These are phyloP conservation scores for Bidens hawaiensis DNA, from an alignment of 140 eudicot genomes.

Conservation along the genomic window DNA sequence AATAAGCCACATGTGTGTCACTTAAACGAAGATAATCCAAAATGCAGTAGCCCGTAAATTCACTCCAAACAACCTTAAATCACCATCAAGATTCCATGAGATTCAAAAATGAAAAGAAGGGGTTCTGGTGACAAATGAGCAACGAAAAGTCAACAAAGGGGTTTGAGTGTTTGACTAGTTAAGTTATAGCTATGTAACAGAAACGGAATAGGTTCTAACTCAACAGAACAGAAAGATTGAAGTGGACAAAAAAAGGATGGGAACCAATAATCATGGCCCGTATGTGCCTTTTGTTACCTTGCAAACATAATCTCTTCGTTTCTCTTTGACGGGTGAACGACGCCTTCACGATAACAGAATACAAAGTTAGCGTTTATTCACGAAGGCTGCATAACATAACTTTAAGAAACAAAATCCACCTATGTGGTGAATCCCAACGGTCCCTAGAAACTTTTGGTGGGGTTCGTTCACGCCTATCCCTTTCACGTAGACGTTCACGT, in stretches of 20 bases:
- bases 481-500: constrained; percentile 45
- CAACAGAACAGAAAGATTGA: constrained; percentile 11
- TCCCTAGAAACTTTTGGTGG: constrained; percentile 69
- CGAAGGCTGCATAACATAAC: constrained; percentile 52
- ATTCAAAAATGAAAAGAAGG: constrained; percentile 7
- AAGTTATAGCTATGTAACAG: constrained; percentile 12
- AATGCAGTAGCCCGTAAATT: constrained; percentile 5
- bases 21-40: constrained; percentile 5
- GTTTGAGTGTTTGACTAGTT: too few species aligned
- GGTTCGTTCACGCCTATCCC: constrained; percentile 61
- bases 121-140: constrained; percentile 10
- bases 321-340: constrained; percentile 84
- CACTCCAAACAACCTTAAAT: constrained; percentile 7
- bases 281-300: constrained; percentile 67
- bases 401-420: constrained; percentile 66
- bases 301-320: constrained; percentile 93
- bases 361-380: constrained; percentile 53
- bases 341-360: constrained; percentile 93
- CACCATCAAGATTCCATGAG: neutral
- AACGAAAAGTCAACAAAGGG: constrained; percentile 8
- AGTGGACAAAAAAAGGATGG: constrained; percentile 6
- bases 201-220: neutral
- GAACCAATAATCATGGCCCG: constrained; percentile 23
- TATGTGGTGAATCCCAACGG: constrained; percentile 81
- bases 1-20: constrained; percentile 14